A percentile compares a stretch with the other conserved stretches of the same genome.
These are phyloP conservation scores for Dovyalis caffra DNA, from an alignment of 345 rosid genomes.

Conservation along the genomic window DNA sequence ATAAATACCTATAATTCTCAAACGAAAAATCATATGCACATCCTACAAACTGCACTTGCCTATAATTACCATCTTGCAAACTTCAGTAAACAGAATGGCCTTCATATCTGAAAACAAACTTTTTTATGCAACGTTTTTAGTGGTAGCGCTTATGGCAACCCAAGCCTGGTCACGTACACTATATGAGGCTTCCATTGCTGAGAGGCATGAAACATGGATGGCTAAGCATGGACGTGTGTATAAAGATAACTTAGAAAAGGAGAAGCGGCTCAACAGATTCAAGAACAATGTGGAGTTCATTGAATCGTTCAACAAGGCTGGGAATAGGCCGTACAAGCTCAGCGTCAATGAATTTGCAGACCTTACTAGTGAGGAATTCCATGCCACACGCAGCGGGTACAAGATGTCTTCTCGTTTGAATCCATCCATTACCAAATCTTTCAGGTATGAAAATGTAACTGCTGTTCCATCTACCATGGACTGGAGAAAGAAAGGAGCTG, in stretches of 20 bases:
- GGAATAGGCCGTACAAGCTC: constrained; percentile 24
- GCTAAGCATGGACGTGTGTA: constrained; percentile 33
- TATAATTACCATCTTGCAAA: no score
- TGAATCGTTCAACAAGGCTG: constrained; percentile 33
- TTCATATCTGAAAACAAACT: no score
- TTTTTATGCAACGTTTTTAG: no score
- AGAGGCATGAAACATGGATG: constrained; percentile 39
- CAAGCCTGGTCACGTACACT: constrained; percentile 26
- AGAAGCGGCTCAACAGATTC: constrained; percentile 34
- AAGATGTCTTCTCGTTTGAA: background rate
- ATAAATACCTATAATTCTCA: no score
- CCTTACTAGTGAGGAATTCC: constrained; percentile 48
- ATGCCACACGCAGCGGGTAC: constrained; percentile 30
- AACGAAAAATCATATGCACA: no score
- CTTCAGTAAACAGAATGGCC: no score
- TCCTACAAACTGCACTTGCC: no score
- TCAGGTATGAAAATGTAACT: constrained; percentile 25
- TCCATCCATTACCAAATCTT: background rate
- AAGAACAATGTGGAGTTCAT: constrained; percentile 42
- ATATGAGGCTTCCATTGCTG: constrained; percentile 19
- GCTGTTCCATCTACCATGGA: constrained; percentile 19
- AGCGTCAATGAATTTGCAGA: constrained; percentile 53
- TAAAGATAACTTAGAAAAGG: constrained; percentile 28
- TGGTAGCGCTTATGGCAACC: no score
- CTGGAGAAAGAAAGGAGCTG: constrained; percentile 48